Percentiles rank a stretch among this genome's conserved stretches.
Conservation (phyloP, 768 basidiomycete species). For the Dendrothele bispora region DNA sequence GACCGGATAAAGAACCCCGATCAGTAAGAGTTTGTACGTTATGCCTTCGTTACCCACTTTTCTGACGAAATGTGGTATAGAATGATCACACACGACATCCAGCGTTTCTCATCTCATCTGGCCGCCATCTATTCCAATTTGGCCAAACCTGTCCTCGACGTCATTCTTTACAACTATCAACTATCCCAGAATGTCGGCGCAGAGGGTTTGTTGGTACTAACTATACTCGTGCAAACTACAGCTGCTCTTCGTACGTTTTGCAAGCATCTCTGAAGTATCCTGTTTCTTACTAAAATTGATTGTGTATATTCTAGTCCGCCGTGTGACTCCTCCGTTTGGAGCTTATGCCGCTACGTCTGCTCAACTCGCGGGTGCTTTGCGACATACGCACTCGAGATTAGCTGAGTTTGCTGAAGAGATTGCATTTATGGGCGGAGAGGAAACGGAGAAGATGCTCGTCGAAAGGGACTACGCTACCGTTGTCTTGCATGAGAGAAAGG, state of each 20-base stretch:
- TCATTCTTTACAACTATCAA: constrained; percentile 94
- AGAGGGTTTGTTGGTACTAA: constrained; percentile 83
- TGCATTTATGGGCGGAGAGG: constrained; percentile 85
- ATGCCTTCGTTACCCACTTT: not conserved
- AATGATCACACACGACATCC: constrained; percentile 96
- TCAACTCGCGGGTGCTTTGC: constrained; percentile 83
- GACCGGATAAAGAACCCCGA: constrained; percentile 96
- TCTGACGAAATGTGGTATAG: constrained; percentile 33
- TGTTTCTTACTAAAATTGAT: not conserved
- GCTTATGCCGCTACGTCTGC: constrained; percentile 87
- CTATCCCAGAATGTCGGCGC: constrained; percentile 92
- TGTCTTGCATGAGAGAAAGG: constrained; percentile 81
- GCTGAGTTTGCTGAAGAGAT: constrained; percentile 89
- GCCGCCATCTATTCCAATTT: constrained; percentile 94
- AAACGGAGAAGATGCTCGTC: constrained; percentile 87
- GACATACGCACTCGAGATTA: constrained; percentile 89
- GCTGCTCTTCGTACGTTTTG: constrained; percentile 71
- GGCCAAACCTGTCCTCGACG: constrained; percentile 91
- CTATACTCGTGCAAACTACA: constrained; percentile 80
- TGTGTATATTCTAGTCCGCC: constrained; percentile 59
- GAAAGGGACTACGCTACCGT: constrained; percentile 87
- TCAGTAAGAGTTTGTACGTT: constrained; percentile 52
- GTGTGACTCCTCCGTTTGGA: constrained; percentile 89
- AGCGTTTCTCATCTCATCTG: constrained; percentile 85
- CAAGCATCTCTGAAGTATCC: not conserved